Evolutionary conservation across 2,329 filamentous ascomycete genomes (phyloP), one percentile per base, ranked within the genome.

Genomic region (Trichoderma oligosporum): DNA sequence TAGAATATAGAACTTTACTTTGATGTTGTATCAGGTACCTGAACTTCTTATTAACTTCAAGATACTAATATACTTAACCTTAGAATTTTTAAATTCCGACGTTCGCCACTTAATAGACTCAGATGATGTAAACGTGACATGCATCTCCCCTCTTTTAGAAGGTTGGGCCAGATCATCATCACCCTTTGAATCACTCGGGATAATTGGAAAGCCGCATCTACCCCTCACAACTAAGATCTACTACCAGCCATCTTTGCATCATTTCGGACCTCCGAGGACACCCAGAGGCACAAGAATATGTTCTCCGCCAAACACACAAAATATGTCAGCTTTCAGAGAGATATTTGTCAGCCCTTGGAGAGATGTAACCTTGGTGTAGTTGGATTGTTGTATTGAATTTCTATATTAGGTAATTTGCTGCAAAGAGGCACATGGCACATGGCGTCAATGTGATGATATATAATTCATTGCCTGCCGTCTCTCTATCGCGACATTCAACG

Each of bases 101-200:
- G n/a, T n/a, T n/a, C n/a, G n/a, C n/a, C n/a, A n/a, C n/a, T n/a
- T n/a, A n/a, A n/a, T n/a, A n/a, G n/a, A n/a, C n/a, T n/a, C n/a
- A n/a, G n/a, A 55, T 55, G 52, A 55, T 55, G 52, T 55, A 55
- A 55, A 55, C 14, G 52, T 55, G 52, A 55, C 51, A 54, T n/a
- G 22, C 11, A 27, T 22, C 39, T n/a, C 20, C 20, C 22, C 5
- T 11, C 27, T 31, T 11, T 11, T 36, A n/a, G n/a, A n/a, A n/a
- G n/a, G n/a, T n/a, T n/a, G n/a, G n/a, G n/a, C n/a, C n/a, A n/a
- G n/a, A n/a, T n/a, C 39, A 38, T 33, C 33, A 6, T 31, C 27
- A 31, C 27, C 27, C 27, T n/a, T n/a, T n/a, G n/a, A n/a, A n/a
- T n/a, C n/a, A n/a, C n/a, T n/a, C n/a, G n/a, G n/a, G n/a, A n/a